phyloP scores from a whole-genome alignment of 257 asterid species.

The Cinchona pubescens region DNA sequence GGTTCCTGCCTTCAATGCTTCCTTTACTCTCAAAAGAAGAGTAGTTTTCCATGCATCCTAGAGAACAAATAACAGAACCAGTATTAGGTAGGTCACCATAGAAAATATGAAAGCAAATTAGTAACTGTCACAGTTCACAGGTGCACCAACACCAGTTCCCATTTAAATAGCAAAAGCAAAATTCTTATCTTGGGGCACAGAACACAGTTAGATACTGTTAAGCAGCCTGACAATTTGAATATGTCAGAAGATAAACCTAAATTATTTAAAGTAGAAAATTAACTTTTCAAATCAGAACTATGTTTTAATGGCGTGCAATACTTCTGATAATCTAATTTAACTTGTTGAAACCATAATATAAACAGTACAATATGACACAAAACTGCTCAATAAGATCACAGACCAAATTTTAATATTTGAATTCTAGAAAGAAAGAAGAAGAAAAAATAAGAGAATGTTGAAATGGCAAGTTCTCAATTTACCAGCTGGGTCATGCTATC shows the following conservation, averaged over 20 bases:
- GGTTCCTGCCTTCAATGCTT: conserved; percentile 90
- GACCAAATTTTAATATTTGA: not conserved
- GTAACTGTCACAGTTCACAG: not conserved
- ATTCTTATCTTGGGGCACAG: not conserved
- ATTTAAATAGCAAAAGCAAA: not conserved
- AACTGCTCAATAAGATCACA: not conserved
- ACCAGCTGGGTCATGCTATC: conserved; percentile 97
- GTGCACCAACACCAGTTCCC: not conserved
- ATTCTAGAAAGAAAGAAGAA: not conserved
- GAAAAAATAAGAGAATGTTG: not conserved
- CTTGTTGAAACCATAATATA: not conserved
- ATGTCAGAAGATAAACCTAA: not conserved
- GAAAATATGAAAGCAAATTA: not conserved
- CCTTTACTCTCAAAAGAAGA: conserved; percentile 93
- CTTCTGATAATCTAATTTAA: not conserved
- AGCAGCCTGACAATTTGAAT: not conserved
- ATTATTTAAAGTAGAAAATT: not conserved
- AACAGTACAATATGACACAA: not conserved
- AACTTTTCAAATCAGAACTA: not conserved
- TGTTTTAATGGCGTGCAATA: not conserved
- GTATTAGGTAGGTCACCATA: not conserved
- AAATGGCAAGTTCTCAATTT: conserved; percentile 20
- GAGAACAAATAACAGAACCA: not conserved
- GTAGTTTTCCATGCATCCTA: conserved; percentile 96
- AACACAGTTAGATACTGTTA: not conserved